These are phyloP conservation scores for Echinochloa phyllopogon DNA, from an alignment of 176 grass and related monocot genomes.

Conservation along the genomic window DNA sequence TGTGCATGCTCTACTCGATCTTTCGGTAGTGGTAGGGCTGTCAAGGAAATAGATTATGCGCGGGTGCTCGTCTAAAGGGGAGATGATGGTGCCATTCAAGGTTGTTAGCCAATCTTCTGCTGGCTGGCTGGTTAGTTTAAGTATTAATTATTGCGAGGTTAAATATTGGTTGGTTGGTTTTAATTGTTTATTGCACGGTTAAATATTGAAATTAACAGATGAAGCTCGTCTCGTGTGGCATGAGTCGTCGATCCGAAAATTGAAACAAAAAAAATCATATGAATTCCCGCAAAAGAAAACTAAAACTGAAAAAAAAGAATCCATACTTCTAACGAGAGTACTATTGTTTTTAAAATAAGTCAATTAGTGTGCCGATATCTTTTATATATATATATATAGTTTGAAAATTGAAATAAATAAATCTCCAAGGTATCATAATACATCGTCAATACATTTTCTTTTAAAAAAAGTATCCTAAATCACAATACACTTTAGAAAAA, in stretches of 20 bases:
- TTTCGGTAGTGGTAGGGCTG: conserved; percentile 37
- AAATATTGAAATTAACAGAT: neutral
- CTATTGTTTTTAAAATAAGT: neutral
- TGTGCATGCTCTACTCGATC: conserved; percentile 8
- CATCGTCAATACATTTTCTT: neutral
- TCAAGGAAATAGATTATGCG: conserved; percentile 8
- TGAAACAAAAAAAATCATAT: neutral
- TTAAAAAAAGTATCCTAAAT: neutral
- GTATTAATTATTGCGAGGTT: neutral
- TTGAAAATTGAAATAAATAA: neutral
- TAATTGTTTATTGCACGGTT: neutral
- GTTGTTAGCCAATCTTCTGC: conserved; percentile 5
- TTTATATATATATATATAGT: neutral
- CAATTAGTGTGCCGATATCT: neutral
- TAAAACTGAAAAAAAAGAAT: neutral
- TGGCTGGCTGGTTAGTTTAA: neutral
- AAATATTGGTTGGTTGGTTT: neutral
- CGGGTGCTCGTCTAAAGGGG: neutral
- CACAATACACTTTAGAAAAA: too few relatives aligned
- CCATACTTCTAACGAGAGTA: neutral
- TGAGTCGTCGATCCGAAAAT: neutral
- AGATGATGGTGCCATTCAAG: conserved; percentile 23
- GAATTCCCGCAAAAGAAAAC: too few relatives aligned
- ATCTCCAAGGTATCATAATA: neutral
- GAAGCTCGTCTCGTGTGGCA: neutral